Base-by-base conservation (phyloP, 768 basidiomycete species). In the Boletellus emodensis region DNA sequence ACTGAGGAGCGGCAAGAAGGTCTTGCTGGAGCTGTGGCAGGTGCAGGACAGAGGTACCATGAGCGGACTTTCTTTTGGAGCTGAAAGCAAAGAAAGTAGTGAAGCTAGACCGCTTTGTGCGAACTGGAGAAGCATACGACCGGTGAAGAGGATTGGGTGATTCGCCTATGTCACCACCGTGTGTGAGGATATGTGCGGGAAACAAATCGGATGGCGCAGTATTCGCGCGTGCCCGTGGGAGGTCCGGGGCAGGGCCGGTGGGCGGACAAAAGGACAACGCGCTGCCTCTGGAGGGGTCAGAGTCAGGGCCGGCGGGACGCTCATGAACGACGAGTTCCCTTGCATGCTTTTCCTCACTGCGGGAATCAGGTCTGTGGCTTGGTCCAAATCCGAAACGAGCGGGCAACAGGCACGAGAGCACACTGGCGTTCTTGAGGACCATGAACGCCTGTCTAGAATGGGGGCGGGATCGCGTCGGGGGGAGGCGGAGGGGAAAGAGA, bases 81-180 rank as follows among this genome's bases (percentile, higher is more conserved):
- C 66, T 63, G 36, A 68, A 68, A 0, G 68, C 56, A 24, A 67
- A 67, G 44, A 67, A 67, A 36, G 51, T 54, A 8, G 61, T 48
- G 4, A 59, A 53, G 58, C 83, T 84, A n/a, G 70, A 67, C 8
- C 82, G 73, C 60, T 74, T 75, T 45, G 49, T 52, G n/a, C 61
- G 57, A 12, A 40, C 17, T 36, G 60, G 53, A 26, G 59, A 37
- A 1, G 17, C 45, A 39, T 53, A 26, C 4, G 62, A 54, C 2
- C 66, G 70, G 6, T 54, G 61, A 32, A 55, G 0, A 14, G 61
- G 63, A 28, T 54, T 66, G 4, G 87, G 88, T 0, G 83, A 79
- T 53, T 85, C 83, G 26, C 86, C 86, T 18, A 89, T 76, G 22
- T 82, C 85, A 28, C 82, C 84, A 5, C 73, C 63, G 33, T 9